These are phyloP conservation scores for Rhinocladiella mackenziei DNA, from an alignment of 2,329 filamentous ascomycete species.

Conservation along the genomic window DNA sequence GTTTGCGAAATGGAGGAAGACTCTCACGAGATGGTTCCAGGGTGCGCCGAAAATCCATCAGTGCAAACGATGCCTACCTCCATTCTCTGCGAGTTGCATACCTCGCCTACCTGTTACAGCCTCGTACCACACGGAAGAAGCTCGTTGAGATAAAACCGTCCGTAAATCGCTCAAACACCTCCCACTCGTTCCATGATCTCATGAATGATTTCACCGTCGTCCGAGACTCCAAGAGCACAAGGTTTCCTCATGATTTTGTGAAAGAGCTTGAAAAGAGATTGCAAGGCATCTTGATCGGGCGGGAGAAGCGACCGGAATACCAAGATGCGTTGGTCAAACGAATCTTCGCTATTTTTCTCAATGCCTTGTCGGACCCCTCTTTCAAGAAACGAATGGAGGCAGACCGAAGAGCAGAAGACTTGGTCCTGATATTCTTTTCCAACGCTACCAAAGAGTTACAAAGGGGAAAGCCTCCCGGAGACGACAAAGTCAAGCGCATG, in stretches of 20 bases:
- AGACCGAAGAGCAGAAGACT: slow-evolving; percentile 84
- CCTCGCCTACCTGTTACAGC: slow-evolving; percentile 87
- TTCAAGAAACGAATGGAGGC: slow-evolving; percentile 92
- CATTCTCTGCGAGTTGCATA: slow-evolving; percentile 88
- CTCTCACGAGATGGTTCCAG: slow-evolving; percentile 43
- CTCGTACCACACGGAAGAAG: slow-evolving; percentile 82
- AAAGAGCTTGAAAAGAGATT: slow-evolving; percentile 70
- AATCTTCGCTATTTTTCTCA: slow-evolving; percentile 91
- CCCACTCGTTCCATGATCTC: slow-evolving; percentile 71
- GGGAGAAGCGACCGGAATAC: slow-evolving; percentile 80
- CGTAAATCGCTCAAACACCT: slow-evolving; percentile 58
- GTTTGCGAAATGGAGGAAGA: slow-evolving; percentile 42
- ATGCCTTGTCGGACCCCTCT: slow-evolving; percentile 79
- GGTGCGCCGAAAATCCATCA: slow-evolving; percentile 42
- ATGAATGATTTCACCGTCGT: slow-evolving; percentile 78
- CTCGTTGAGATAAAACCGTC: slow-evolving; percentile 65
- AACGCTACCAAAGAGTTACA: slow-evolving; percentile 86
- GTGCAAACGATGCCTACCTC: slow-evolving; percentile 76
- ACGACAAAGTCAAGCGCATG: slow-evolving; percentile 85
- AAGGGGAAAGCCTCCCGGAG: slow-evolving; percentile 69
- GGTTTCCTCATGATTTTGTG: slow-evolving; percentile 69
- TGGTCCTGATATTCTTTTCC: slow-evolving; percentile 94
- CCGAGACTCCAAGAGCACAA: slow-evolving; percentile 64
- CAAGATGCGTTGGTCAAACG: slow-evolving; percentile 87
- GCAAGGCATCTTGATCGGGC: slow-evolving; percentile 73